A percentile compares a stretch with the other conserved stretches of the same genome.
phyloP scores from a whole-genome alignment of 1,139 yeast genomes.

The Komagataea norvegica region DNA sequence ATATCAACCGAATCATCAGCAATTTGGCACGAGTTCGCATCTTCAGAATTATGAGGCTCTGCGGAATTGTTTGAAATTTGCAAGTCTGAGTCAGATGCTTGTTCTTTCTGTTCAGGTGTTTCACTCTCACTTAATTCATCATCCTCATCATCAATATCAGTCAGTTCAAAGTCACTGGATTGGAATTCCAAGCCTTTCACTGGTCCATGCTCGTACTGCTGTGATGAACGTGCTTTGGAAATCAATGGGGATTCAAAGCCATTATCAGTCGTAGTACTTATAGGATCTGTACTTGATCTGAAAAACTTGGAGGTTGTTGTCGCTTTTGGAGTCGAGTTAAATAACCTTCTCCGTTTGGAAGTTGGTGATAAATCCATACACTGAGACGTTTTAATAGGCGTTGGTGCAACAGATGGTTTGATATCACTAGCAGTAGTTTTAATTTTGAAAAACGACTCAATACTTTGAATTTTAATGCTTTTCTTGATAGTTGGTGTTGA shows the following conservation, averaged over 20 bases:
- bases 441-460: slow-evolving; percentile 16
- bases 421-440: too few relatives aligned
- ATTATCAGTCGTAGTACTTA: background rate
- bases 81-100: background rate
- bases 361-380: slow-evolving; percentile 20
- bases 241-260: slow-evolving; percentile 3
- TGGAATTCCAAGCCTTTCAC: slow-evolving; percentile 1
- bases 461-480: slow-evolving; percentile 3
- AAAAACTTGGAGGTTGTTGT: slow-evolving; percentile 17
- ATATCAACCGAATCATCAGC: background rate
- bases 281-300: slow-evolving; percentile 5
- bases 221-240: background rate
- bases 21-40: background rate
- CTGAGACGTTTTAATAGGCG: background rate
- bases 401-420: background rate
- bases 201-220: background rate
- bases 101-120: slow-evolving; percentile 1
- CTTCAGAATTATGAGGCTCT: background rate
- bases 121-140: slow-evolving; percentile 2
- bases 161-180: slow-evolving; percentile 27
- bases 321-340: slow-evolving; percentile 10
- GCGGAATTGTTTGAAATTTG: background rate
- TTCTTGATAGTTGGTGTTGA: slow-evolving; percentile 5
- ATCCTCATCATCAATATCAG: slow-evolving; percentile 30
- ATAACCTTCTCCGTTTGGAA: slow-evolving; percentile 19